phyloP scores from a whole-genome alignment of 2,329 filamentous ascomycete species.

The Exophiala spinifera region DNA sequence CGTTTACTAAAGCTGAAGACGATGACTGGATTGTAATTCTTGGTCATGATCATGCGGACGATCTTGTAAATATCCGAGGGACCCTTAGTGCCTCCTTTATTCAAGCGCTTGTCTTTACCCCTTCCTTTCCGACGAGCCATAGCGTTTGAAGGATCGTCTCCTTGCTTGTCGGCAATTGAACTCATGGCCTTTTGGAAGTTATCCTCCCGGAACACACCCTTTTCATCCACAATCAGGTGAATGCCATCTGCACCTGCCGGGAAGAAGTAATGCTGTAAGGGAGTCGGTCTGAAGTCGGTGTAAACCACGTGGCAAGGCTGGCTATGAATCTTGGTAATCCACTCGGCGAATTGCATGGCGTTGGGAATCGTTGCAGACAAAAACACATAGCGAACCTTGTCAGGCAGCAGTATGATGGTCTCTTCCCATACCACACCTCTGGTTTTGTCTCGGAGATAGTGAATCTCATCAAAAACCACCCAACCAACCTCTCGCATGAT shows the following conservation, averaged over 20 bases:
- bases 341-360: slow-evolving; percentile 98
- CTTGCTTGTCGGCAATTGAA: slow-evolving; percentile 81
- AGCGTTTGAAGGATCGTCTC: slow-evolving; percentile 74
- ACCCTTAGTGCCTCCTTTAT: slow-evolving; percentile 76
- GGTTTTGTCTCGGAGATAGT: slow-evolving; percentile 93
- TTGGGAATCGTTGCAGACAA: slow-evolving; percentile 97
- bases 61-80: slow-evolving; percentile 92
- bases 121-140: slow-evolving; percentile 78
- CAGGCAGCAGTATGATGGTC: slow-evolving; percentile 93
- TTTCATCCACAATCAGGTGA: slow-evolving; percentile 92
- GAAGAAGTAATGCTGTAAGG: slow-evolving; percentile 97
- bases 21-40: slow-evolving; percentile 95
- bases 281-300: slow-evolving; percentile 95
- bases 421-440: slow-evolving; percentile 99
- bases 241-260: slow-evolving; percentile 90
- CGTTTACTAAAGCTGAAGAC: slow-evolving; percentile 99
- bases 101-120: slow-evolving; percentile 87
- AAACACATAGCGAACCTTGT: slow-evolving; percentile 99
- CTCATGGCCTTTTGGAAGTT: slow-evolving; percentile 98
- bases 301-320: slow-evolving; percentile 99
- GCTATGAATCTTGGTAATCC: slow-evolving; percentile 96
- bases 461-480: slow-evolving; percentile 98
- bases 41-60: slow-evolving; percentile 97
- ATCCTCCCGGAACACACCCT: slow-evolving; percentile 90
- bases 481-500: slow-evolving; percentile 99